Conservation (phyloP, 169 alveolate species). For the Theileria annulata region DNA sequence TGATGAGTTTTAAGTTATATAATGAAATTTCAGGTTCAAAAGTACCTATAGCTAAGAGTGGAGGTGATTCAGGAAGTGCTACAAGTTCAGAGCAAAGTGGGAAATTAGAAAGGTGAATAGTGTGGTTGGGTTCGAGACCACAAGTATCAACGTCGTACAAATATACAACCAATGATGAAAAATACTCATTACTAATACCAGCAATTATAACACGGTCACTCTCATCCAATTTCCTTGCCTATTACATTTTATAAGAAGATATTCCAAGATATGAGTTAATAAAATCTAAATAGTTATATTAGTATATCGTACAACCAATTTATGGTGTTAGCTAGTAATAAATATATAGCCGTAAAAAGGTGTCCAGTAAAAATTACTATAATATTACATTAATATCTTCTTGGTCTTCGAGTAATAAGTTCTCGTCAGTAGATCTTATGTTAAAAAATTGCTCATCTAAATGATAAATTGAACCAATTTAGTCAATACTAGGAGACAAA, state of each 20-base stretch:
- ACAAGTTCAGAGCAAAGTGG: slow-evolving; percentile 49
- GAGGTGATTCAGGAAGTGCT: slow-evolving; percentile 26
- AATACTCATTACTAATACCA: slow-evolving; percentile 52
- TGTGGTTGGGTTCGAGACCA: slow-evolving; percentile 62
- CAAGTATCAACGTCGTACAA: slow-evolving; percentile 54
- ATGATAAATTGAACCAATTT: background rate
- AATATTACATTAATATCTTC: slow-evolving; percentile 47
- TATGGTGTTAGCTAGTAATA: no score
- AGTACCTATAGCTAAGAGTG: slow-evolving; percentile 54
- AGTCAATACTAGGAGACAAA: slow-evolving; percentile 28
- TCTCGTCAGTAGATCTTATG: slow-evolving; percentile 49
- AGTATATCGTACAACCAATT: background rate
- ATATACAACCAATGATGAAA: slow-evolving; percentile 47
- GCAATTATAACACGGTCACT: slow-evolving; percentile 55
- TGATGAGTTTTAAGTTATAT: slow-evolving; percentile 48
- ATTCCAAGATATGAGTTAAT: background rate
- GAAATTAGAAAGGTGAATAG: slow-evolving; percentile 35
- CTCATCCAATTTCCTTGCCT: slow-evolving; percentile 51
- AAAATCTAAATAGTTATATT: background rate
- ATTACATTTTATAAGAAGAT: background rate
- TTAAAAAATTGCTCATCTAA: slow-evolving; percentile 56
- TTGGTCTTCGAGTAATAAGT: slow-evolving; percentile 43
- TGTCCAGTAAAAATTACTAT: background rate
- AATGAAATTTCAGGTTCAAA: slow-evolving; percentile 39
- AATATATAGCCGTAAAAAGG: no score